These are phyloP conservation scores for Penicillium freii DNA, from an alignment of 2,329 filamentous ascomycete genomes.

Conservation along the genomic window DNA sequence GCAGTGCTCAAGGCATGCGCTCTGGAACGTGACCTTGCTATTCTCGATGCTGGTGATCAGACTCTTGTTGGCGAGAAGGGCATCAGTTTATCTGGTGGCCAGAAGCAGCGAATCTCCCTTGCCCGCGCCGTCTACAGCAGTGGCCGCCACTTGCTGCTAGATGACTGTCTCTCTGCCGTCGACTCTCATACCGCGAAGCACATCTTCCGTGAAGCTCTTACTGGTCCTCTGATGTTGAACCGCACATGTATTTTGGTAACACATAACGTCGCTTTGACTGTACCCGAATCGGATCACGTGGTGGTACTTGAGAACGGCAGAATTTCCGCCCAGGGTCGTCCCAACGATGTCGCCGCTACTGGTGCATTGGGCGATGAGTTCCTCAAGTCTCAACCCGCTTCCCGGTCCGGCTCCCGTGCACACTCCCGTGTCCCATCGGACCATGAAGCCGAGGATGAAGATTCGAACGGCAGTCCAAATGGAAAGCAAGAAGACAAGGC, in stretches of 20 bases:
- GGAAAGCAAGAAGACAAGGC: conserved; percentile 49
- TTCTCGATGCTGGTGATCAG: conserved; percentile 87
- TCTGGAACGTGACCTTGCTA: conserved; percentile 84
- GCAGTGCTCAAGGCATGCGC: conserved; percentile 89
- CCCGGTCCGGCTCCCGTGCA: conserved; percentile 67
- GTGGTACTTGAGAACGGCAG: conserved; percentile 86
- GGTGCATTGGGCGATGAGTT: conserved; percentile 86
- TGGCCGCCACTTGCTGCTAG: conserved; percentile 83
- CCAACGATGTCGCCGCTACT: conserved; percentile 76
- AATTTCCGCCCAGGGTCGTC: conserved; percentile 70
- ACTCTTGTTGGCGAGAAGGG: conserved; percentile 96
- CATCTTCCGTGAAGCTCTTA: conserved; percentile 93
- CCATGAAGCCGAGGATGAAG: conserved; percentile 55
- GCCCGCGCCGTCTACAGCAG: conserved; percentile 97
- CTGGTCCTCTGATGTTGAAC: conserved; percentile 80
- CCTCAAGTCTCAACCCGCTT: conserved; percentile 69
- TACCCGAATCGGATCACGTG: conserved; percentile 75
- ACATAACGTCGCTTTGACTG: conserved; percentile 87
- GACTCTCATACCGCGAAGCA: conserved; percentile 97
- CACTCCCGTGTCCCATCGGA: conserved; percentile 77
- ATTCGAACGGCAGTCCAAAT: conserved; percentile 46
- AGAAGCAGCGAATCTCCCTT: conserved; percentile 95
- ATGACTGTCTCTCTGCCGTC: conserved; percentile 94
- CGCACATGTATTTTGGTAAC: conserved; percentile 94
- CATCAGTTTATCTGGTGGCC: conserved; percentile 91